A percentile compares a stretch with the other conserved stretches of the same genome.
Evolutionary conservation across 768 basidiomycete genomes (phyloP).

Genomic region (Calocybe cyanea): DNA sequence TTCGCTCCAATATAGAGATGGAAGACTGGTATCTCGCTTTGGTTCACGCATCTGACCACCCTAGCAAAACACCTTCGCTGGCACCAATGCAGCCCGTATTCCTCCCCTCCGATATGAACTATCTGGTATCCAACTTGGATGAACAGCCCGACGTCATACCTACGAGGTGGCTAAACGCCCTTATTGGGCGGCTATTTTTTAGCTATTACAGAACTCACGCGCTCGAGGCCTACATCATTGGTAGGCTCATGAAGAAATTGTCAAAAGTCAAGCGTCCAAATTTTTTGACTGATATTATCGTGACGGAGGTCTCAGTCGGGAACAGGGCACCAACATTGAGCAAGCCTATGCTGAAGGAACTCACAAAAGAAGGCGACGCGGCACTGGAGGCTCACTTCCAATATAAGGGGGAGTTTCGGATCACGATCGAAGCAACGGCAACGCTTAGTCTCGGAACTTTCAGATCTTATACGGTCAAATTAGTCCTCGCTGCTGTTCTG

Average conservation of each 20-base stretch:
- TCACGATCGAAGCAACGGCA: conserved; percentile 87
- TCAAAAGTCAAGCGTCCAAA: conserved; percentile 86
- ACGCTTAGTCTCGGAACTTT: conserved; percentile 79
- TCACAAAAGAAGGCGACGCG: conserved; percentile 91
- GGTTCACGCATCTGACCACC: conserved; percentile 66
- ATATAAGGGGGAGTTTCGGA: conserved; percentile 85
- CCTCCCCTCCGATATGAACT: conserved; percentile 72
- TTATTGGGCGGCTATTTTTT: conserved; percentile 91
- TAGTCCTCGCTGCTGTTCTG: conserved; percentile 84
- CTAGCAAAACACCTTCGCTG: conserved; percentile 59
- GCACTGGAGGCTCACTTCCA: conserved; percentile 80
- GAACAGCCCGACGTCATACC: conserved; percentile 94
- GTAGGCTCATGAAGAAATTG: conserved; percentile 88
- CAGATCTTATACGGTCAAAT: conserved; percentile 86
- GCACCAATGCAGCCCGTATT: conserved; percentile 64
- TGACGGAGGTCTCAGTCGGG: conserved; percentile 89
- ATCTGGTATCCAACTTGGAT: conserved; percentile 81
- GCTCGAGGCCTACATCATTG: conserved; percentile 83
- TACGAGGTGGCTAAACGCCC: conserved; percentile 95
- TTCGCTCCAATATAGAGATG: conserved; percentile 85
- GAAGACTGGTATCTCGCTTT: conserved; percentile 95
- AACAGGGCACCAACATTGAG: conserved; percentile 80
- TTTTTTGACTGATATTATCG: conserved; percentile 80
- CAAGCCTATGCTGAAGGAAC: conserved; percentile 98
- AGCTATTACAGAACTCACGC: conserved; percentile 81